A percentile compares a stretch with the other conserved stretches of the same genome.
Evolutionary conservation across 306 rosid species (phyloP).

Genomic region (Casuarina cunninghamiana): DNA sequence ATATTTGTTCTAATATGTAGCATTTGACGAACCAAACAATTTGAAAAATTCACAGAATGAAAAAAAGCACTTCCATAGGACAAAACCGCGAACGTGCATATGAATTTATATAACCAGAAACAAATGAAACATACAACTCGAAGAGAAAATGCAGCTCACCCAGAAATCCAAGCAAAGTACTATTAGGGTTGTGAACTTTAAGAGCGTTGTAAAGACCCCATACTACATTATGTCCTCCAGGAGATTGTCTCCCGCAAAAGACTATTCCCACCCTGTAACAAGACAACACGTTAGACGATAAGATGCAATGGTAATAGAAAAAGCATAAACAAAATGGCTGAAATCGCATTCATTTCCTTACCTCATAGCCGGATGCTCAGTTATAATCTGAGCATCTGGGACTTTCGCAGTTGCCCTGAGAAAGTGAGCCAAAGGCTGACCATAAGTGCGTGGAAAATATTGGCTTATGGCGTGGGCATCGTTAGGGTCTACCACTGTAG

Average conservation of each 20-base stretch:
- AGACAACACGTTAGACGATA: background rate
- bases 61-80: background rate
- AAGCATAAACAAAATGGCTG: background rate
- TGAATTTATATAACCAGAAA: slow-evolving; percentile 8
- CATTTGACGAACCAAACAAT: background rate
- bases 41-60: background rate
- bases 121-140: background rate
- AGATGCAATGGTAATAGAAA: slow-evolving; percentile 23
- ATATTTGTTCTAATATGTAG: background rate
- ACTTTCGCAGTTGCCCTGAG: slow-evolving; percentile 91
- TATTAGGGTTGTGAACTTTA: slow-evolving; percentile 74
- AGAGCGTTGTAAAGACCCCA: slow-evolving; percentile 92
- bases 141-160: slow-evolving; percentile 43
- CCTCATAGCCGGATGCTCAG: slow-evolving; percentile 80
- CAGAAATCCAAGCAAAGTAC: slow-evolving; percentile 80
- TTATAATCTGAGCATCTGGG: slow-evolving; percentile 87
- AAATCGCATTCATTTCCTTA: slow-evolving; percentile 16
- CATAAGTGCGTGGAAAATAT: slow-evolving; percentile 73
- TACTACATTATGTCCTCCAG: slow-evolving; percentile 96
- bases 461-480: slow-evolving; percentile 64
- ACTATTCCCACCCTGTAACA: slow-evolving; percentile 80
- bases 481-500: slow-evolving; percentile 72
- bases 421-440: slow-evolving; percentile 95
- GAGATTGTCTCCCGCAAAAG: slow-evolving; percentile 97
- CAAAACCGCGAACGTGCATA: background rate